Conservation (phyloP, 371 early-diverging fungal species). For the Apophysomyces variabilis region DNA sequence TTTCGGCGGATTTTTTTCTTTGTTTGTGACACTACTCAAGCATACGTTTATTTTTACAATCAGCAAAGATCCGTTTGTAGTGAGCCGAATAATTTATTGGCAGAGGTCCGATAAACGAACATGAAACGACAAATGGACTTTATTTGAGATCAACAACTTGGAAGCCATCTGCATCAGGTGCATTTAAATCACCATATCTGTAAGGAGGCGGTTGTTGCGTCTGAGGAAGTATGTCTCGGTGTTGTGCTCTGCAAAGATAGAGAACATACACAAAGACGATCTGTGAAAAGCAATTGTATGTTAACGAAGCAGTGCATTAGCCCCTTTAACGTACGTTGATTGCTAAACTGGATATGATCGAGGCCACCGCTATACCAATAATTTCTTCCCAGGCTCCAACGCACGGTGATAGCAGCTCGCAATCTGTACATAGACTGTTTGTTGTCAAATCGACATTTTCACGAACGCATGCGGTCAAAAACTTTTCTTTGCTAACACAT, state of each 20-base stretch:
- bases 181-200: not conserved
- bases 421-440: constrained; percentile 1
- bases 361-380: constrained; percentile 24
- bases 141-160: constrained; percentile 34
- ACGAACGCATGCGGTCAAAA: constrained; percentile 23
- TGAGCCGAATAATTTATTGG: too few relatives aligned
- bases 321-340: constrained; percentile 27
- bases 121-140: not conserved
- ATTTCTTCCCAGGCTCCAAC: constrained; percentile 24
- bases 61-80: too few relatives aligned
- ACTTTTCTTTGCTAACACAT: constrained; percentile 27
- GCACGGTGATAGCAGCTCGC: constrained; percentile 14
- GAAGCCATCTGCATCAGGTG: constrained; percentile 32
- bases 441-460: constrained; percentile 4
- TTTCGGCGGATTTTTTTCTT: too few relatives aligned
- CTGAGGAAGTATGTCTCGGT: constrained; percentile 16
- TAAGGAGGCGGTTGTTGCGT: constrained; percentile 1
- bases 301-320: not conserved
- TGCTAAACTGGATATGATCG: constrained; percentile 19
- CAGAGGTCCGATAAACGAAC: not conserved
- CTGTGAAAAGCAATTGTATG: constrained; percentile 7
- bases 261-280: constrained; percentile 27
- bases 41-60: too few relatives aligned
- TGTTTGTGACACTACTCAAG: too few relatives aligned
- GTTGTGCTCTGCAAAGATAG: constrained; percentile 23